A percentile compares a stretch with the other conserved stretches of the same genome.
Evolutionary conservation across 495 filamentous ascomycete genomes (phyloP).

Genomic region (Podospora pseudopauciseta): DNA sequence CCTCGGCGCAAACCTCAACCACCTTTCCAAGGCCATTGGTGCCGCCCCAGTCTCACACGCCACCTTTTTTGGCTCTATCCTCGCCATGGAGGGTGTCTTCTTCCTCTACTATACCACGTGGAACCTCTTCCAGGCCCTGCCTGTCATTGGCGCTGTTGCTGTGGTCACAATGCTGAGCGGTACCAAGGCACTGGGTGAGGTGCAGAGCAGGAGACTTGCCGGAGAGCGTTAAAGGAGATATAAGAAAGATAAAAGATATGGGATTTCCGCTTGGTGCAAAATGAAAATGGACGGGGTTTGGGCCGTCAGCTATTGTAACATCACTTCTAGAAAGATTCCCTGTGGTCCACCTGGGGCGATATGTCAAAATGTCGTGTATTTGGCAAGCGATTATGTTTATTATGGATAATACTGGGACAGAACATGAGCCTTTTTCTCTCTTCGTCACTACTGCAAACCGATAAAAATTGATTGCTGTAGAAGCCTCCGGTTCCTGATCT

Average conservation of each 20-base stretch:
- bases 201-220: slow-evolving; percentile 78
- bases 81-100: slow-evolving; percentile 87
- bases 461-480: background rate
- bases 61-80: slow-evolving; percentile 76
- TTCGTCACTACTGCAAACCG: background rate
- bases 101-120: slow-evolving; percentile 91
- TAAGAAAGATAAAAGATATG: background rate
- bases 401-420: background rate
- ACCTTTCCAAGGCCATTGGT: slow-evolving; percentile 68
- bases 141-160: slow-evolving; percentile 63
- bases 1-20: slow-evolving; percentile 80
- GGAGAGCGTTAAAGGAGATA: slow-evolving; percentile 55
- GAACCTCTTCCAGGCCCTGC: slow-evolving; percentile 89
- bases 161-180: slow-evolving; percentile 79
- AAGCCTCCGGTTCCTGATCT: background rate
- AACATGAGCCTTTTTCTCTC: background rate
- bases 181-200: slow-evolving; percentile 86
- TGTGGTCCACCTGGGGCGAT: background rate
- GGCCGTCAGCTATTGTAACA: background rate
- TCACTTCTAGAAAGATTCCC: background rate
- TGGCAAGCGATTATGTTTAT: slow-evolving; percentile 3
- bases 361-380: background rate
- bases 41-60: slow-evolving; percentile 73
- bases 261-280: background rate
- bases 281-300: background rate